Conservation (phyloP, 306 rosid species). For the Quercus berberidifolia region DNA sequence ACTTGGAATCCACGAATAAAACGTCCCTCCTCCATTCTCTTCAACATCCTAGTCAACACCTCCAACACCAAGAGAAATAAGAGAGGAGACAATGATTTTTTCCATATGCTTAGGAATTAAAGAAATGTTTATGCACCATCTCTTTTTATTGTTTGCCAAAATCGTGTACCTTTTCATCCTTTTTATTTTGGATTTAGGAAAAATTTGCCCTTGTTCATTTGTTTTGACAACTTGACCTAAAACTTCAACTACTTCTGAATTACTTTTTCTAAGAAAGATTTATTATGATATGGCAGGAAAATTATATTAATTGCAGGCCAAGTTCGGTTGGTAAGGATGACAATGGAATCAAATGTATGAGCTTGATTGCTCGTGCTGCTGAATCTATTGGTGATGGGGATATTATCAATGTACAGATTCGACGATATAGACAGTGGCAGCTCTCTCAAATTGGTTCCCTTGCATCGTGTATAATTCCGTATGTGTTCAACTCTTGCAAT, state of each 20-base stretch:
- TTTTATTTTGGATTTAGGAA: not conserved
- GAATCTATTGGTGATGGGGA: constrained; percentile 95
- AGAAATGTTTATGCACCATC: not conserved
- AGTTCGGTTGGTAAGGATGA: constrained; percentile 70
- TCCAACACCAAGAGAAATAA: too few species aligned
- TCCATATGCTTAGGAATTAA: not conserved
- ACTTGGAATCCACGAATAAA: too few species aligned
- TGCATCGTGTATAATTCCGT: constrained; percentile 89
- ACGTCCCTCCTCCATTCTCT: too few species aligned
- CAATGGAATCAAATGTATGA: constrained; percentile 76
- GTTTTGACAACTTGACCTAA: not conserved
- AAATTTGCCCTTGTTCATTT: not conserved
- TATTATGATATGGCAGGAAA: constrained; percentile 63
- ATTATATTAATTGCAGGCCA: constrained; percentile 83
- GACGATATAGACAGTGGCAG: constrained; percentile 96
- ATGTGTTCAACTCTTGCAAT: constrained; percentile 42
- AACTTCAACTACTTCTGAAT: constrained; percentile 6
- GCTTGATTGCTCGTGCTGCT: constrained; percentile 78
- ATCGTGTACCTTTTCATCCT: not conserved
- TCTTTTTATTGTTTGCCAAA: not conserved
- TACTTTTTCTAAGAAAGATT: constrained; percentile 2
- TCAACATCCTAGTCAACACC: too few species aligned
- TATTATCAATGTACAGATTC: constrained; percentile 86
- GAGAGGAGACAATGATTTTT: too few species aligned
- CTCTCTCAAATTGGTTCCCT: constrained; percentile 81